Conservation (phyloP, 2,329 filamentous ascomycete genomes). For the Hypoxylon sp. region DNA sequence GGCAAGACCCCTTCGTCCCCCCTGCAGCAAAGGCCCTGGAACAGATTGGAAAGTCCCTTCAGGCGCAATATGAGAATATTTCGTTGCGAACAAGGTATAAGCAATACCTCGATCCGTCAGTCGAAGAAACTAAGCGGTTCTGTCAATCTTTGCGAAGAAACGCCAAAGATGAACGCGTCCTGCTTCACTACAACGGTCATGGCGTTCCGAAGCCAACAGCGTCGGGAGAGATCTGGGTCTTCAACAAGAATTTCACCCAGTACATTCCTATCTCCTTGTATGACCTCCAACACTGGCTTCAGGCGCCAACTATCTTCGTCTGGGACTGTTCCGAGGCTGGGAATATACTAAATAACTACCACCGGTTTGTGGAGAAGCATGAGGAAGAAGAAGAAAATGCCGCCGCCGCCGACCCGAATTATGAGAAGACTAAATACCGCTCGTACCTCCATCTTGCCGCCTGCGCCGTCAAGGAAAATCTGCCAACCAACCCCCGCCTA, state of each 20-base stretch:
- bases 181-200: constrained; percentile 99
- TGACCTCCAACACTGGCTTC: constrained; percentile 95
- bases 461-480: constrained; percentile 89
- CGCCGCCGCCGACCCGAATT: constrained; percentile 82
- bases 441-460: constrained; percentile 91
- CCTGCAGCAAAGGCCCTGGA: constrained; percentile 89
- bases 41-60: constrained; percentile 95
- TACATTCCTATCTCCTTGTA: constrained; percentile 98
- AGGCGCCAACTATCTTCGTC: constrained; percentile 94
- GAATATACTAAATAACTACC: constrained; percentile 95
- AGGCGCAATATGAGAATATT: constrained; percentile 95
- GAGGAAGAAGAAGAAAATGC: constrained; percentile 88
- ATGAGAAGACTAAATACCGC: constrained; percentile 79
- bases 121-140: constrained; percentile 98
- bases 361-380: constrained; percentile 94
- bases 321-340: constrained; percentile 98
- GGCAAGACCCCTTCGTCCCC: constrained; percentile 90
- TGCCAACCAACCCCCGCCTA: constrained; percentile 93
- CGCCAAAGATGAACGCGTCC: constrained; percentile 93
- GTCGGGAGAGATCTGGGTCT: constrained; percentile 98
- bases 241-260: constrained; percentile 98
- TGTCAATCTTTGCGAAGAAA: constrained; percentile 90
- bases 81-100: constrained; percentile 98
- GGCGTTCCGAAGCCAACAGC: constrained; percentile 95
- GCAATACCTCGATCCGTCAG: constrained; percentile 94